phyloP scores from a whole-genome alignment of 768 basidiomycete genomes.

The Astraeus odoratus region DNA sequence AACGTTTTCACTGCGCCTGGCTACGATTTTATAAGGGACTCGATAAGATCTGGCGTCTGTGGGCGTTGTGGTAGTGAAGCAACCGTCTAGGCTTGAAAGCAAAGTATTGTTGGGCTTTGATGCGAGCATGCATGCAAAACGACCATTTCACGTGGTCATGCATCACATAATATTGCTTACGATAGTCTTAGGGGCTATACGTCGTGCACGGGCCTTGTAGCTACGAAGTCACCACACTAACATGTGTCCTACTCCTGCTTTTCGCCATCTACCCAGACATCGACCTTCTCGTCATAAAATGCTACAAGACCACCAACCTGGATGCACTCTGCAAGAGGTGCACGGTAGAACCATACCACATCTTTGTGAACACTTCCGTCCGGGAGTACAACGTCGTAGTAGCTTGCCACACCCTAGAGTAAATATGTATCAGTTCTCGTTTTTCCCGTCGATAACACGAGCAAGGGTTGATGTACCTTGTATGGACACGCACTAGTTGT shows the following conservation, averaged over 20 bases:
- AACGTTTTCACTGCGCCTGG: background rate
- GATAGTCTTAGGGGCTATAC: background rate
- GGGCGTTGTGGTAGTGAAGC: too few species aligned
- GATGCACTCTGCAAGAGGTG: constrained; percentile 43
- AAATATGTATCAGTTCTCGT: constrained; percentile 1
- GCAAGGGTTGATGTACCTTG: constrained; percentile 43
- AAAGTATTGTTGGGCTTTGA: too few species aligned
- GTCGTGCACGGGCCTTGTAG: background rate
- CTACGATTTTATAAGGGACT: too few species aligned
- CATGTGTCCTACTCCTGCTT: constrained; percentile 32
- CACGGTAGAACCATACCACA: constrained; percentile 60
- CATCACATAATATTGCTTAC: background rate
- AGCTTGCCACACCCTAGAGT: constrained; percentile 50
- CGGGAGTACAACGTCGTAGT: constrained; percentile 45
- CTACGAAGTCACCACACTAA: background rate
- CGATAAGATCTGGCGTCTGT: too few species aligned
- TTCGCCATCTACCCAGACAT: constrained; percentile 55
- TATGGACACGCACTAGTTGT: constrained; percentile 51
- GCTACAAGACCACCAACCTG: constrained; percentile 46
- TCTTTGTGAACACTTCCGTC: constrained; percentile 39
- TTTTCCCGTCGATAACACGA: background rate
- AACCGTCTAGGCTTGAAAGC: too few species aligned
- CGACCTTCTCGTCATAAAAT: constrained; percentile 64
- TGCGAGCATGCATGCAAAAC: too few species aligned
- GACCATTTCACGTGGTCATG: constrained; percentile 20